Evolutionary conservation across 768 basidiomycete species (phyloP).

Genomic region (Leccinum rimulosum): DNA sequence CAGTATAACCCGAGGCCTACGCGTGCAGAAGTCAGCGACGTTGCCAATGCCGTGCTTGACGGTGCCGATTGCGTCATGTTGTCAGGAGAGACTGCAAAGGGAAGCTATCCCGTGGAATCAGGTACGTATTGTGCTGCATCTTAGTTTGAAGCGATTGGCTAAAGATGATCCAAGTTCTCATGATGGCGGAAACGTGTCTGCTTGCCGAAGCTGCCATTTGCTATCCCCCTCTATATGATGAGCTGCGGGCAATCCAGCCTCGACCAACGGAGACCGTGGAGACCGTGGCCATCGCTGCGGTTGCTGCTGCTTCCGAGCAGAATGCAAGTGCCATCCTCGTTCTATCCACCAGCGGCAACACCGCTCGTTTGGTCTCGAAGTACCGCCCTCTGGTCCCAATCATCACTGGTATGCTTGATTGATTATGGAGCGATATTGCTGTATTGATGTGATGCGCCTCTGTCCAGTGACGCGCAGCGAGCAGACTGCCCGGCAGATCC

Average conservation of each 20-base stretch:
- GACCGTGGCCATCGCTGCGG: slow-evolving; percentile 94
- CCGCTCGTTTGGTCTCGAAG: slow-evolving; percentile 93
- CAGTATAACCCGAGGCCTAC: slow-evolving; percentile 98
- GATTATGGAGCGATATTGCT: neutral
- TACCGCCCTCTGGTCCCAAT: slow-evolving; percentile 93
- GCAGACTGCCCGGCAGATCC: slow-evolving; percentile 94
- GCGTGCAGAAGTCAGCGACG: slow-evolving; percentile 98
- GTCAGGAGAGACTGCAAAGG: slow-evolving; percentile 99
- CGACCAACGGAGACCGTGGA: slow-evolving; percentile 93
- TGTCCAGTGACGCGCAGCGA: slow-evolving; percentile 86
- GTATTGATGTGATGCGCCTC: slow-evolving; percentile 5
- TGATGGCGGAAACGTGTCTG: slow-evolving; percentile 99
- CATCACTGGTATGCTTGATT: slow-evolving; percentile 69
- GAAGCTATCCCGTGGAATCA: slow-evolving; percentile 92
- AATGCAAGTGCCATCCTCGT: slow-evolving; percentile 94
- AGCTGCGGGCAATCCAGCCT: slow-evolving; percentile 72
- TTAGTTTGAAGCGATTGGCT: slow-evolving; percentile 1
- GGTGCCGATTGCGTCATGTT: slow-evolving; percentile 99
- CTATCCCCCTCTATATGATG: slow-evolving; percentile 92
- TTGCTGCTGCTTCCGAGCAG: slow-evolving; percentile 94
- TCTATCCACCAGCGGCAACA: slow-evolving; percentile 94
- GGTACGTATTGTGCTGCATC: slow-evolving; percentile 45
- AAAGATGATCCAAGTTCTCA: slow-evolving; percentile 59
- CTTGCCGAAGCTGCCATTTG: slow-evolving; percentile 95
- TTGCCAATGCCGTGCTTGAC: slow-evolving; percentile 98